A percentile compares a stretch with the other conserved stretches of the same genome.
Evolutionary conservation across 495 filamentous ascomycete genomes (phyloP).

Genomic region (Xylaria sp.): DNA sequence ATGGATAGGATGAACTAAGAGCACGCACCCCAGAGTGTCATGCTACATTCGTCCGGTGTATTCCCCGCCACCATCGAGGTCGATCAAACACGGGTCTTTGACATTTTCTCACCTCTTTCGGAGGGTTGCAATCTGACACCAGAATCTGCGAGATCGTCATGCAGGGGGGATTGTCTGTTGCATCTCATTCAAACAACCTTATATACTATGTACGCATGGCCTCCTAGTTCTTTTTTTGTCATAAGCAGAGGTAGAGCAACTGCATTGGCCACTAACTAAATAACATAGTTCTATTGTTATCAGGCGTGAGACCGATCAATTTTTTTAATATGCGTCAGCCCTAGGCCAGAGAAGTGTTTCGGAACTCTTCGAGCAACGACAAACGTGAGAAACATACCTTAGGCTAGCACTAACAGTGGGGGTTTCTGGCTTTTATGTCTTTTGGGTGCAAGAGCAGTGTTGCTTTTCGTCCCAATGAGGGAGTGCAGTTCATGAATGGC

Average conservation of each 20-base stretch:
- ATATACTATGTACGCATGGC: constrained; percentile 2
- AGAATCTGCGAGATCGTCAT: constrained; percentile 38
- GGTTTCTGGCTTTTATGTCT: not conserved
- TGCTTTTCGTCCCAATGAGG: not conserved
- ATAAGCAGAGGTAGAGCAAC: not conserved
- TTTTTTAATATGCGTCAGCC: not conserved
- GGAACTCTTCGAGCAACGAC: not conserved
- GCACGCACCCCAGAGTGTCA: not conserved
- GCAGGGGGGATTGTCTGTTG: constrained; percentile 17
- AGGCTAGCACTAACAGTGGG: not conserved
- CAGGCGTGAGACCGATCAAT: not conserved
- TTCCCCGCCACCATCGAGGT: not conserved
- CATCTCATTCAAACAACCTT: not conserved
- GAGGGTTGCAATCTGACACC: constrained; percentile 28
- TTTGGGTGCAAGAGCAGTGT: not conserved
- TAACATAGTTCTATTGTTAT: not conserved
- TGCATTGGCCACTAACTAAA: not conserved
- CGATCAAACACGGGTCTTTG: constrained; percentile 22
- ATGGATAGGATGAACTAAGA: not conserved
- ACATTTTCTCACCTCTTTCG: constrained; percentile 22
- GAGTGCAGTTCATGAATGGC: not conserved
- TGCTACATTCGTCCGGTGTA: not conserved
- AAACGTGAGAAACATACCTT: not conserved
- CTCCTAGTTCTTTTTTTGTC: not conserved
- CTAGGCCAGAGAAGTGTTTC: not conserved